Percentiles rank a stretch among this genome's conserved stretches.
Evolutionary conservation across 1,284 basidiomycete genomes (phyloP).

Genomic region (Xerocomus amazonicus): DNA sequence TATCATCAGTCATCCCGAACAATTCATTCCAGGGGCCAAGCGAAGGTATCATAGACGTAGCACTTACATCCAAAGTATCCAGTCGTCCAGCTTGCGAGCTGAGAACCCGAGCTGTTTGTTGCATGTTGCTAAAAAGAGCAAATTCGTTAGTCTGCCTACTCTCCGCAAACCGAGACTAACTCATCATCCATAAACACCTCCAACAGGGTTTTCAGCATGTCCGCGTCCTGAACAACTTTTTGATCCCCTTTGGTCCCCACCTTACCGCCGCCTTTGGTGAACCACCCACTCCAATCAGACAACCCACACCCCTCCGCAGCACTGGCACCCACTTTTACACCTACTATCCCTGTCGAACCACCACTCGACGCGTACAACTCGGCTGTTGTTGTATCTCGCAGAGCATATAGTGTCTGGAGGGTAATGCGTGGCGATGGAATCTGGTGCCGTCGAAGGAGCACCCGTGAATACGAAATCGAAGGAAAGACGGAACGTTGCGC

Average conservation of each 20-base stretch:
- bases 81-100: conserved; percentile 79
- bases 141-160: not conserved
- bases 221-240: conserved; percentile 11
- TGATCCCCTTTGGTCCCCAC: conserved; percentile 8
- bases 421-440: conserved; percentile 63
- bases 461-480: not conserved
- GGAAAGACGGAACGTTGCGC: not conserved
- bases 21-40: not conserved
- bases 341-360: conserved; percentile 57
- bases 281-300: conserved; percentile 32
- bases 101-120: conserved; percentile 63
- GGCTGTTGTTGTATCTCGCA: conserved; percentile 73
- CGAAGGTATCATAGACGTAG: not conserved
- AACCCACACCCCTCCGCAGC: conserved; percentile 43
- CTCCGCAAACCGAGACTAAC: conserved; percentile 38
- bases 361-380: conserved; percentile 76
- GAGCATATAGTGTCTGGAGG: conserved; percentile 61
- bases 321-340: conserved; percentile 41
- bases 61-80: conserved; percentile 69
- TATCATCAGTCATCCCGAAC: not conserved
- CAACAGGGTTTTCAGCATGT: conserved; percentile 65
- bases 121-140: conserved; percentile 38
- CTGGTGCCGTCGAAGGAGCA: conserved; percentile 33
- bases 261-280: conserved; percentile 12
- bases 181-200: conserved; percentile 78